Percentiles rank a stretch among this genome's conserved stretches.
These are phyloP conservation scores for Paragyromitra xinjiangensis DNA, from an alignment of 495 filamentous ascomycete species.

Conservation along the genomic window DNA sequence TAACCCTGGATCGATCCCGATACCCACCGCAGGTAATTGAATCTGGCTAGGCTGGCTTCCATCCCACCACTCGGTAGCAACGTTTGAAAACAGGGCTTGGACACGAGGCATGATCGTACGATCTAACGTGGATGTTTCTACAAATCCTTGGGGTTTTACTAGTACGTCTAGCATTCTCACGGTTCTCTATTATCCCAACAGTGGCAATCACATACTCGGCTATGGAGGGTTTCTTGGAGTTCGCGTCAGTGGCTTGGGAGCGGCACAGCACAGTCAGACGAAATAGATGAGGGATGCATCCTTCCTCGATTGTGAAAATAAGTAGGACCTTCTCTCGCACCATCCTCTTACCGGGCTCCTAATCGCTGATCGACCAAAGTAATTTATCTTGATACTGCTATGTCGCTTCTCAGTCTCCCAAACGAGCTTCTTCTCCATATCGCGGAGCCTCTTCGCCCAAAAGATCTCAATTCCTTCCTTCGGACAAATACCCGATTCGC, in stretches of 20 bases:
- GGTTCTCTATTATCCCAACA: neutral
- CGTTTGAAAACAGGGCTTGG: neutral
- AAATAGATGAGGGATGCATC: neutral
- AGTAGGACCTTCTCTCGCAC: neutral
- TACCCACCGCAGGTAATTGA: neutral
- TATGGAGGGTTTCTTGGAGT: neutral
- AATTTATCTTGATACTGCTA: neutral
- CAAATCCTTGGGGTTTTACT: neutral
- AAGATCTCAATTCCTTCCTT: constrained; percentile 30
- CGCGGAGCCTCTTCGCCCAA: constrained; percentile 8
- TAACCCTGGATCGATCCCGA: no score
- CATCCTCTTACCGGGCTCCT: no score
- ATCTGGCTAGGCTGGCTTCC: neutral
- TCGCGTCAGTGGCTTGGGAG: neutral
- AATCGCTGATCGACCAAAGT: neutral
- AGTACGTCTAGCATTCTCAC: neutral
- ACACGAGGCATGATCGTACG: neutral
- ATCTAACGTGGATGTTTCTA: neutral
- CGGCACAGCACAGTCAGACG: constrained; percentile 1
- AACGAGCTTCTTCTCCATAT: constrained; percentile 35
- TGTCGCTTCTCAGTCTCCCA: constrained; percentile 29
- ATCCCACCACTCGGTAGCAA: neutral
- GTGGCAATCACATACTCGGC: neutral
- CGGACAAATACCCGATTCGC: constrained; percentile 11
- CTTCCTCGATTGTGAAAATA: neutral